Evolutionary conservation across 371 early-diverging fungal species (phyloP), one percentile per base, ranked within the genome.

Genomic region (Cokeromyces recurvatus): DNA sequence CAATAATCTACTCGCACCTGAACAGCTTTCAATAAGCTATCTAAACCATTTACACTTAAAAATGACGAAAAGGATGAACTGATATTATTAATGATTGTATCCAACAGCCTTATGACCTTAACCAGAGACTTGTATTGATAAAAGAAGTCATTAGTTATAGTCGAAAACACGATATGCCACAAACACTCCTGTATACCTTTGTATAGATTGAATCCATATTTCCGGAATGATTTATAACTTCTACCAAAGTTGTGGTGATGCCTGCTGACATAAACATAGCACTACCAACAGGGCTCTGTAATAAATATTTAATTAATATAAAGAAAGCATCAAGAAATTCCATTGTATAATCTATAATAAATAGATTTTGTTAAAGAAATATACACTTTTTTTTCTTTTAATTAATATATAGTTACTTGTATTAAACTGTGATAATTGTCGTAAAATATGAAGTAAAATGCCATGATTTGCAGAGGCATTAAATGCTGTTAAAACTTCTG

Each of bases 391-490:
- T 22, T 25, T 39, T 25, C 20, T 4, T 17, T 64, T 71, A 27
- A 90, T 87, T 7, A n/a, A n/a, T n/a, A n/a, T n/a, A n/a, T n/a
- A n/a, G n/a, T n/a, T n/a, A n/a, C n/a, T n/a, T n/a, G n/a, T n/a
- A n/a, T n/a, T n/a, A n/a, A n/a, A n/a, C n/a, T n/a, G n/a, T n/a
- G n/a, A n/a, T 2, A 59, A 25, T 58, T 81, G 86, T 41, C 89
- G 84, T 23, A 92, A 46, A 7, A 88, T 75, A 51, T 82, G 86
- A 61, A 97, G 77, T n/a, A 97, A 65, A 10, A 86, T 71, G 16
- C 98, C 97, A 58, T 97, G 95, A 55, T 92, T 95, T 3, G 92
- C 92, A 2, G 91, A 87, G 1, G 92, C 92, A 55, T 94, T 94
- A 43, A 95, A 67, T 1, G 94, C 87, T 4, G 86, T 76, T 23